Evolutionary conservation across 2,329 filamentous ascomycete genomes (phyloP), one percentile per base, ranked within the genome.

Genomic region (Neofusicoccum ribis): DNA sequence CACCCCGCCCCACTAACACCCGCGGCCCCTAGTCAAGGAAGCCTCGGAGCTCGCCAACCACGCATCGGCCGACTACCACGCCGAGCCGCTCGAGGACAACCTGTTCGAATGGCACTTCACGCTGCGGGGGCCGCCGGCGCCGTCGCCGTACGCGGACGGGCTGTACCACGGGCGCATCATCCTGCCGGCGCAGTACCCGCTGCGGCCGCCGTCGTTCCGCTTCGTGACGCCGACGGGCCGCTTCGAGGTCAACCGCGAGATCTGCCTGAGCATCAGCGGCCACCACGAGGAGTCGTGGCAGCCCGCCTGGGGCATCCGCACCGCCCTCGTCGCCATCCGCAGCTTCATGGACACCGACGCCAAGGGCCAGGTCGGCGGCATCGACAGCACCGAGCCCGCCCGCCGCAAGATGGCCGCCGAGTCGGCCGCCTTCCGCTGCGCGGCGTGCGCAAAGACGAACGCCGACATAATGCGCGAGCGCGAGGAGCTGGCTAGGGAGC

Each of bases 31-130:
- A 92, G 89, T 97, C 74, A 92, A 92, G 79, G 95, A 98, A 87
- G 93, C 94, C 65, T 85, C 90, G 66, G 95, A 98, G 77, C 87
- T 99, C 64, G 88, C 91, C 67, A 84, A 83, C 66, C 86, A 90
- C 43, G 92, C 94, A 4, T 95, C 92, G 2, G 83, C 91, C 63
- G 92, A 97, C 81, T 96, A 94, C 79, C 87, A 90, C 70, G 95
- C 94, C 46, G 84, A 89, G 3, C 95, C 95, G 0, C 87, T 94
- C 68, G 94, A 98, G 75, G 84, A 87, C 37, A 93, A 98, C 79
- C 88, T 99, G 63, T 97, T 97, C 80, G 93, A 98, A 80, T 99
- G 95, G 95, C 95, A 99, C 82, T 99, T 98, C 80, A 99, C 95
- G 0, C 84, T 99, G n/a, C 88, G 90, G 60, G 95, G 95, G 0